Conservation (phyloP, 176 grass and related monocot genomes). For the Oryza meridionalis region DNA sequence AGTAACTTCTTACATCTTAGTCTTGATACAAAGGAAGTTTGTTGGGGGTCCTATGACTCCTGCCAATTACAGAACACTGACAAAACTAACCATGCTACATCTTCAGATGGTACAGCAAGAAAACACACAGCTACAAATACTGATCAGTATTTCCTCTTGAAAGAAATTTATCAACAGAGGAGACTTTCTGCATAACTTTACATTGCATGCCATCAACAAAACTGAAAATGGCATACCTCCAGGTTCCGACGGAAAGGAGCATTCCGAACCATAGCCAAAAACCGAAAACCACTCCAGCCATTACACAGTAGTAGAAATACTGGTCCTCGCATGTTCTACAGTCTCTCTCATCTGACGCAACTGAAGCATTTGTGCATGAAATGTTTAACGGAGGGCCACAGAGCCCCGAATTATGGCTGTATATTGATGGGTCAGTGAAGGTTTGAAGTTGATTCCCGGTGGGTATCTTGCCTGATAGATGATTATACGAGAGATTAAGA, state of each 20-base stretch:
- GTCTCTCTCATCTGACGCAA: conserved; percentile 2
- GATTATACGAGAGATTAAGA: conserved; percentile 66
- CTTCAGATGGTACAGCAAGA: neutral
- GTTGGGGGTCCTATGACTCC: no score
- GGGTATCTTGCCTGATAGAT: conserved; percentile 59
- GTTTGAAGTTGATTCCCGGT: conserved; percentile 63
- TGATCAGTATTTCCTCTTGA: conserved; percentile 22
- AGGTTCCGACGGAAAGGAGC: conserved; percentile 37
- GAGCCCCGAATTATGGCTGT: conserved; percentile 57
- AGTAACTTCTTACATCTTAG: neutral
- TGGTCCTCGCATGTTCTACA: neutral
- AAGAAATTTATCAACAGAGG: conserved; percentile 12
- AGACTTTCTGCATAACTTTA: conserved; percentile 37
- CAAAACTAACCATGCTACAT: neutral
- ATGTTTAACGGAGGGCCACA: conserved; percentile 56
- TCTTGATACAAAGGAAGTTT: no score
- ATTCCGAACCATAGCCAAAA: conserved; percentile 65
- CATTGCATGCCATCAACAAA: conserved; percentile 55
- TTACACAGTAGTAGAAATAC: conserved; percentile 50
- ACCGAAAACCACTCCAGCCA: conserved; percentile 54
- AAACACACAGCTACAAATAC: conserved; percentile 26
- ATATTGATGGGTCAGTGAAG: conserved; percentile 44
- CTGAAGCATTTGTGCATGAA: conserved; percentile 24
- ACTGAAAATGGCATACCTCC: conserved; percentile 42
- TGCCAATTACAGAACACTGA: neutral